phyloP scores from a whole-genome alignment of 306 rosid genomes.

The Pachyrhizus erosus region DNA sequence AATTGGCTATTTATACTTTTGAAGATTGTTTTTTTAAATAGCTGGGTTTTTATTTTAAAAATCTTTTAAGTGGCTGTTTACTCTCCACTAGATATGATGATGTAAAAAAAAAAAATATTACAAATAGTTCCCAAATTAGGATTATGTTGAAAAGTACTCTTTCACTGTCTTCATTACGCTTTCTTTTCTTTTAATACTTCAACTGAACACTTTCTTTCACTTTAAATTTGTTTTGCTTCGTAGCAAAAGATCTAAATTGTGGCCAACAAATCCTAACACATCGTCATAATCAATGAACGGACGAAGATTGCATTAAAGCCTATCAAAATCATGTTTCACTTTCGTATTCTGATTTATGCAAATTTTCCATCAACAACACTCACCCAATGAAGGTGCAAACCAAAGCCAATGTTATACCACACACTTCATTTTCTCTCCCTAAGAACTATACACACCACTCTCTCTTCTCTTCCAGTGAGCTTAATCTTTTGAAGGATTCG shows the following conservation, averaged over 20 bases:
- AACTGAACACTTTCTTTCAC: not conserved
- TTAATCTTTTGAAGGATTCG: not conserved
- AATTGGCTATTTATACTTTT: no score
- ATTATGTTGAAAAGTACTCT: no score
- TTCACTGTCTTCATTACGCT: not conserved
- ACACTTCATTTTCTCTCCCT: not conserved
- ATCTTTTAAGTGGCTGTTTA: no score
- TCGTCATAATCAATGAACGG: not conserved
- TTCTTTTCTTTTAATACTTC: not conserved
- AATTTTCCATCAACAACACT: not conserved
- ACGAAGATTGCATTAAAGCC: not conserved
- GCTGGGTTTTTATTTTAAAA: no score
- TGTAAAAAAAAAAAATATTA: no score
- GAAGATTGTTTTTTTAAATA: no score
- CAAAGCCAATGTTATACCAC: not conserved
- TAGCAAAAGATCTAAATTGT: not conserved
- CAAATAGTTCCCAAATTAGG: no score
- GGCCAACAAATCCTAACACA: not conserved
- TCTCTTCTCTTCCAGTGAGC: not conserved
- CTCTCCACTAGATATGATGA: no score
- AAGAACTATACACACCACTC: not conserved
- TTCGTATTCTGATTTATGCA: not conserved
- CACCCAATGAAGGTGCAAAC: slow-evolving; percentile 15
- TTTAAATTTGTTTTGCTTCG: not conserved
- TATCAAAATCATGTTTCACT: not conserved